Percentiles rank a stretch among this genome's conserved stretches.
phyloP scores from a whole-genome alignment of 179 eudicot species.

The Silene coronaria region DNA sequence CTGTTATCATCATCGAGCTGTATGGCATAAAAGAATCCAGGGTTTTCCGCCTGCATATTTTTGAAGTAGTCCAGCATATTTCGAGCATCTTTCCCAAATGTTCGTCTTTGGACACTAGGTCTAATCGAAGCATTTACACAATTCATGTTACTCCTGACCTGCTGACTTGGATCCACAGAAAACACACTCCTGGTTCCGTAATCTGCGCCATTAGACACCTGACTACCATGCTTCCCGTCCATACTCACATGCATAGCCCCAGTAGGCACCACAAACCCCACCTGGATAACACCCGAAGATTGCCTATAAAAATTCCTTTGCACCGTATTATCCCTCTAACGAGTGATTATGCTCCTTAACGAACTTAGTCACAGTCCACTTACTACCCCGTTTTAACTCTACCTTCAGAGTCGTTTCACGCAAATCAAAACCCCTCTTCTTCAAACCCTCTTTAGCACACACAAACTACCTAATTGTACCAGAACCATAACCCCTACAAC shows the following conservation, averaged over 20 bases:
- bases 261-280: constrained; percentile 39
- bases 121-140: constrained; percentile 31
- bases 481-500: constrained; percentile 24
- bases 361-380: constrained; percentile 65
- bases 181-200: constrained; percentile 37
- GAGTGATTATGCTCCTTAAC: constrained; percentile 73
- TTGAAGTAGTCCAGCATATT: constrained; percentile 78
- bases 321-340: constrained; percentile 36
- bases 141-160: constrained; percentile 32
- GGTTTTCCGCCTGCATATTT: constrained; percentile 89
- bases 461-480: constrained; percentile 24
- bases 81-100: constrained; percentile 78
- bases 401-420: constrained; percentile 71
- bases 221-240: constrained; percentile 38
- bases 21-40: constrained; percentile 84
- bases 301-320: constrained; percentile 32
- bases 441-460: constrained; percentile 32
- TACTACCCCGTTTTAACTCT: constrained; percentile 39
- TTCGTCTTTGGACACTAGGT: constrained; percentile 37
- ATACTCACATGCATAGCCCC: constrained; percentile 58
- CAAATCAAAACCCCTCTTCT: constrained; percentile 35
- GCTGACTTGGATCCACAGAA: constrained; percentile 37
- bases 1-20: constrained; percentile 77
- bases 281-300: constrained; percentile 23
- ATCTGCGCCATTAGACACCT: constrained; percentile 32